Evolutionary conservation across 306 rosid genomes (phyloP).

Genomic region (Carpinus viminea): DNA sequence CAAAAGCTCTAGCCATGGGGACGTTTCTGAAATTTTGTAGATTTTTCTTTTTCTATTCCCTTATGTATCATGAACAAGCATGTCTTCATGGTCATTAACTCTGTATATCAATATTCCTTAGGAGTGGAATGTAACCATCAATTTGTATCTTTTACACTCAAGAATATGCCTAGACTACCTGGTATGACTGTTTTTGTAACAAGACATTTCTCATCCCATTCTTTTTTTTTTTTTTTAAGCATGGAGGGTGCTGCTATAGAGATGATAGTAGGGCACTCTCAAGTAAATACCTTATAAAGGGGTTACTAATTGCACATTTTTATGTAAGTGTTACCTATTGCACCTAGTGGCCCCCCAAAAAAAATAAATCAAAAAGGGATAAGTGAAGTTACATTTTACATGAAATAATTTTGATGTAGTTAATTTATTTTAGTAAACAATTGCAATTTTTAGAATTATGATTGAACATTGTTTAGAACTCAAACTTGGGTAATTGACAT

Average conservation of each 20-base stretch:
- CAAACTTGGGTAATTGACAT: not conserved
- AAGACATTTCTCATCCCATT: not conserved
- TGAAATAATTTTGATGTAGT: not conserved
- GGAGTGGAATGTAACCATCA: not conserved
- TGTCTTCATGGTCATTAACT: not conserved
- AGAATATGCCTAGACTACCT: not conserved
- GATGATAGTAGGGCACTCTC: not conserved
- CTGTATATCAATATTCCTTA: not conserved
- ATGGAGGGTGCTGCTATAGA: not conserved
- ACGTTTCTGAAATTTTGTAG: not conserved
- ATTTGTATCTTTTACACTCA: not conserved
- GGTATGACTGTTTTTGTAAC: not conserved
- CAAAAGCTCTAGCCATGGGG: not conserved
- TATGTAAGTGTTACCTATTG: not conserved
- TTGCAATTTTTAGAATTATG: not conserved
- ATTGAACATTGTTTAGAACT: not conserved
- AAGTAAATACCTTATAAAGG: not conserved
- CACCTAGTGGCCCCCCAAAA: not conserved
- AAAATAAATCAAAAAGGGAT: not conserved
- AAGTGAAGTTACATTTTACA: not conserved
- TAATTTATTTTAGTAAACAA: not conserved
- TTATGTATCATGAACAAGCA: not conserved
- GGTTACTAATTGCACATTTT: not conserved
- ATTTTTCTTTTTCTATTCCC: not conserved
- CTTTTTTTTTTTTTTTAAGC: not conserved